Evolutionary conservation across 1,139 yeast species (phyloP), one percentile per base, ranked within the genome.

Genomic region (Taphrina populina): DNA sequence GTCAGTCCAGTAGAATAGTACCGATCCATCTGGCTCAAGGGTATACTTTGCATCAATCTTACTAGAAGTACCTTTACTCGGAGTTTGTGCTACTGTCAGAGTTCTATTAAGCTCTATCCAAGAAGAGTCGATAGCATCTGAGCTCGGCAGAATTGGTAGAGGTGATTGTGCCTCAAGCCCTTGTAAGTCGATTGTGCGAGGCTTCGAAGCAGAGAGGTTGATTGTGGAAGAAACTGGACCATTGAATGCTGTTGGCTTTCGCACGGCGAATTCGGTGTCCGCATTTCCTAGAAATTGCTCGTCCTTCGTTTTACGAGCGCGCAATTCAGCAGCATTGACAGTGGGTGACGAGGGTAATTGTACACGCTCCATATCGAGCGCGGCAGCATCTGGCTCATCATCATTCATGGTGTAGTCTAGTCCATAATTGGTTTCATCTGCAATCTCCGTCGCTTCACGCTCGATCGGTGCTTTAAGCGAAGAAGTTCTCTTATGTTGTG

Each of bases 1-100:
- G 68, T 94, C 99, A 35, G 85, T 72, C 97, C 97, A 94, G 67
- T 78, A 92, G 82, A 92, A 82, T 64, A 80, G 78, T 66, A 88
- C 76, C 2, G 76, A 67, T 49, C 75, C 77, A 1, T 76, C 75
- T 1, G 71, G 71, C 2, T 70, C 65, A 3, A 59, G 49, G 10
- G 62, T 62, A 7, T 62, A 63, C 8, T 41, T 51, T 1, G 59
- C 44, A 21, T 54, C 44, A 15, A 60, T 37, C 19, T 58, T 56
- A 29, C 46, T 36, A 27, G 29, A 40, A 13, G 44, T n/a, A 13
- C 29, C 24, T 7, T 21, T 17, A n/a, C 49, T 45, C 6, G 62
- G 54, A 3, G 52, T 26, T 26, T 26, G 29, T 4, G 33, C 17
- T 21, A 37, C 30, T 17, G 29, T 35, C 32, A 56, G 45, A 7